A percentile compares a stretch with the other conserved stretches of the same genome.
These are phyloP conservation scores for Nigrospora oryzae DNA, from an alignment of 2,329 filamentous ascomycete genomes.

Conservation along the genomic window DNA sequence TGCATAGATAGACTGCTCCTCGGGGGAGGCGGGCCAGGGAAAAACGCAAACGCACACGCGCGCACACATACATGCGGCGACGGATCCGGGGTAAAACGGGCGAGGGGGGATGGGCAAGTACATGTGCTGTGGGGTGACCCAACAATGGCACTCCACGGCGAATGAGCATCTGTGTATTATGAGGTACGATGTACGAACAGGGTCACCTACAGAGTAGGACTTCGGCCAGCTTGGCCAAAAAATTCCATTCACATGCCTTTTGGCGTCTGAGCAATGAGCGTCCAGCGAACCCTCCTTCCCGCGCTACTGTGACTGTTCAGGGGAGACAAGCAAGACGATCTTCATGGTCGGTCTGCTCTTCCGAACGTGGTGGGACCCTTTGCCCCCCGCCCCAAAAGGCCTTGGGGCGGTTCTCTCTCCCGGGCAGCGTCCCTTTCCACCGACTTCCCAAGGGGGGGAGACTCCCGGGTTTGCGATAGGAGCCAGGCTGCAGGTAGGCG, in stretches of 20 bases:
- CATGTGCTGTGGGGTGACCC: background rate
- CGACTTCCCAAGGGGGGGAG: background rate
- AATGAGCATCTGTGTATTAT: background rate
- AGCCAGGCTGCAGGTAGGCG: background rate
- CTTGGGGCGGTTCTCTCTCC: too few species aligned
- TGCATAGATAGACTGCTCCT: too few species aligned
- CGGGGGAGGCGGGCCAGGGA: too few species aligned
- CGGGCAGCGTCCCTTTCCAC: too few species aligned
- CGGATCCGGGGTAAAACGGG: background rate
- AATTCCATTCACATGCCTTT: background rate
- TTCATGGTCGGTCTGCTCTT: too few species aligned
- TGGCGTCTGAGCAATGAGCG: background rate
- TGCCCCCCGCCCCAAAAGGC: background rate
- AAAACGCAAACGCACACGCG: too few species aligned
- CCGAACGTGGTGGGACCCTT: slow-evolving; percentile 2
- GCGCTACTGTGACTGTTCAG: background rate
- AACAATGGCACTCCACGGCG: background rate
- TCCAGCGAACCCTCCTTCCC: background rate
- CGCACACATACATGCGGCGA: too few species aligned
- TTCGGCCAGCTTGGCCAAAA: background rate
- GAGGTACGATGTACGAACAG: background rate
- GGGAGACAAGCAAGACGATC: too few species aligned
- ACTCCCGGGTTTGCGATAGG: too few species aligned
- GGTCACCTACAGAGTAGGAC: too few species aligned
- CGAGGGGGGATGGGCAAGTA: background rate